Evolutionary conservation across 1,284 basidiomycete species (phyloP).

Genomic region (Ceraceosorus guamensis): DNA sequence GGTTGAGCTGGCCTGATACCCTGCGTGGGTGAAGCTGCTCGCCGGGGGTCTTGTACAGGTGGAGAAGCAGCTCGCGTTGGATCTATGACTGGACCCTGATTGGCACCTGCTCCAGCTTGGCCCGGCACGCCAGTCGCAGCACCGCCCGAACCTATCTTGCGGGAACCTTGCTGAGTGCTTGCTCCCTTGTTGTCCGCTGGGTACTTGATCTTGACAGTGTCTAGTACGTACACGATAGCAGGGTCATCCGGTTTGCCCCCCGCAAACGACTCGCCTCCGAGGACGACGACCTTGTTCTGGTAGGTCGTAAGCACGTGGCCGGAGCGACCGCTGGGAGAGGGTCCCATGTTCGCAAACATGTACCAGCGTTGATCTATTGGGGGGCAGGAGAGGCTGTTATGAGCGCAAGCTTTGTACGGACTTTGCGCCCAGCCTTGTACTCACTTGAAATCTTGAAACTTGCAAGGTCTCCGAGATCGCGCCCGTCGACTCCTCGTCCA

Average conservation of each 20-base stretch:
- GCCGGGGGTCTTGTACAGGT: constrained; percentile 13
- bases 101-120: background rate
- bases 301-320: constrained; percentile 92
- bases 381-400: too few species aligned
- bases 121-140: too few species aligned
- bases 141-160: constrained; percentile 14
- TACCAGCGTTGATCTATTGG: constrained; percentile 80
- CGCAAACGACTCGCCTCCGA: constrained; percentile 86
- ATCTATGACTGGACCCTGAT: background rate
- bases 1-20: background rate
- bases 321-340: constrained; percentile 77
- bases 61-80: constrained; percentile 16
- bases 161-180: background rate
- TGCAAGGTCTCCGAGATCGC: constrained; percentile 86
- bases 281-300: constrained; percentile 78
- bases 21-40: background rate
- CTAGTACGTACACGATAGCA: constrained; percentile 65
- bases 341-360: constrained; percentile 99
- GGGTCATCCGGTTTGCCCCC: constrained; percentile 67
- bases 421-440: too few species aligned
- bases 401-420: too few species aligned
- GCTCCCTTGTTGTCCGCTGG: constrained; percentile 27
- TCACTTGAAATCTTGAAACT: constrained; percentile 89
- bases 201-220: constrained; percentile 48
- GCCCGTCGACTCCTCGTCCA: constrained; percentile 91